Evolutionary conservation across 257 asterid genomes (phyloP), one percentile per base, ranked within the genome.

Genomic region (Scutellaria baicalensis): DNA sequence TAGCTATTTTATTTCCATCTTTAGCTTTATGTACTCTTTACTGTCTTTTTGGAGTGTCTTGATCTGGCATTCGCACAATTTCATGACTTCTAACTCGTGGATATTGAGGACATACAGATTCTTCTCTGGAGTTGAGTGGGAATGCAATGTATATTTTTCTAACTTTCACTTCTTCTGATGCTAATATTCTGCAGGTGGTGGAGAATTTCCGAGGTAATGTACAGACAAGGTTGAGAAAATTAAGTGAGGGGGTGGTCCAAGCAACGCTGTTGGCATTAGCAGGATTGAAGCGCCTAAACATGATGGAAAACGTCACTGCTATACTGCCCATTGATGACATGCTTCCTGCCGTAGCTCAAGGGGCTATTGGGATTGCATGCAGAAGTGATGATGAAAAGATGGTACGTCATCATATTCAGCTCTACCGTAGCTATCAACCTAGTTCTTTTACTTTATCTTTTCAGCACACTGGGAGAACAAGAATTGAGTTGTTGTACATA

Each of bases 311-410:
- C 65, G 97, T 89, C 39, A 80, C 96, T 43, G 69, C 93, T 10
- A 73, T 88, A 54, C 88, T 94, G 23, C 79, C 97, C 35, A 87
- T 94, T 58, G 97, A 94, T 48, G 96, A 94, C 79, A 94, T 94
- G 99, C 97, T 94, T 68, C 98, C 98, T 47, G 98, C 98, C 72
- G 97, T 93, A 57, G 98, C 97, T 74, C 97, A 93, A 69, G 98
- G 97, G 64, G 98, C 97, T 66, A 93, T 93, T 33, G 97, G 98
- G 23, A 93, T 93, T 64, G 97, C 98, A 0, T 90, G 98, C 61
- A 85, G 97, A 79, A 76, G 76, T 47, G 91, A 87, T 64, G 97
- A 93, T 42, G 91, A 87, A 44, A 89, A 80, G 64, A 93, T 93
- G 98, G 98, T 90, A 85, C 35, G 69, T 39, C 39, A 6, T 39